phyloP scores from a whole-genome alignment of 169 alveolate species.

The Plasmodium adleri region DNA sequence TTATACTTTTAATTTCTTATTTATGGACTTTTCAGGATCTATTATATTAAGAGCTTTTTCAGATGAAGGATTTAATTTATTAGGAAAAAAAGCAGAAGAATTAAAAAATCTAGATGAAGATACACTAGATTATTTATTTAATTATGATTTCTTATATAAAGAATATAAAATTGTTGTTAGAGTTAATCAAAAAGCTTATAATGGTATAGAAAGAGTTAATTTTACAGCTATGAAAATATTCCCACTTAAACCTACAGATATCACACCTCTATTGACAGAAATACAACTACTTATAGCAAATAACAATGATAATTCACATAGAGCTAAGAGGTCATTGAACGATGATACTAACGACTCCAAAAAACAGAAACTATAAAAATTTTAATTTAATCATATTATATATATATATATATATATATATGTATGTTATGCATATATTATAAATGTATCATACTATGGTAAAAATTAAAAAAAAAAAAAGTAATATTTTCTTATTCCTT shows the following conservation, averaged over 20 bases:
- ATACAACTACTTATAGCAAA: slow-evolving; percentile 39
- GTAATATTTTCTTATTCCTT: too few relatives aligned
- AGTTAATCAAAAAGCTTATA: slow-evolving; percentile 44
- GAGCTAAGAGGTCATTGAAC: slow-evolving; percentile 43
- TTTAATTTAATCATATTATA: background rate
- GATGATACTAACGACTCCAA: slow-evolving; percentile 39
- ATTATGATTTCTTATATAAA: slow-evolving; percentile 78
- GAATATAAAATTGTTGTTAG: slow-evolving; percentile 73
- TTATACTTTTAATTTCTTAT: slow-evolving; percentile 75
- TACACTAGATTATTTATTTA: slow-evolving; percentile 72
- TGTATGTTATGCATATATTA: background rate
- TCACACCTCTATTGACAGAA: slow-evolving; percentile 42
- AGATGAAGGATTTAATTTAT: slow-evolving; percentile 76
- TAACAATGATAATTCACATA: slow-evolving; percentile 19
- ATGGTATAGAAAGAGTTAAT: slow-evolving; percentile 70
- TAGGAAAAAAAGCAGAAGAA: slow-evolving; percentile 80
- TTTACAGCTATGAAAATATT: slow-evolving; percentile 71
- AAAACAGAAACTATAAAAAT: slow-evolving; percentile 33
- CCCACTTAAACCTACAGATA: slow-evolving; percentile 67
- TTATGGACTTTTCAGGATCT: slow-evolving; percentile 79
- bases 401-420: background rate
- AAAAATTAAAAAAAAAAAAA: too few relatives aligned
- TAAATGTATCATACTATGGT: too few relatives aligned
- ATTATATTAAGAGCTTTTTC: slow-evolving; percentile 68
- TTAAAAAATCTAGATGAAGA: slow-evolving; percentile 79